phyloP scores from a whole-genome alignment of 2,329 filamentous ascomycete species.

The Aspergillus costaricaensis region DNA sequence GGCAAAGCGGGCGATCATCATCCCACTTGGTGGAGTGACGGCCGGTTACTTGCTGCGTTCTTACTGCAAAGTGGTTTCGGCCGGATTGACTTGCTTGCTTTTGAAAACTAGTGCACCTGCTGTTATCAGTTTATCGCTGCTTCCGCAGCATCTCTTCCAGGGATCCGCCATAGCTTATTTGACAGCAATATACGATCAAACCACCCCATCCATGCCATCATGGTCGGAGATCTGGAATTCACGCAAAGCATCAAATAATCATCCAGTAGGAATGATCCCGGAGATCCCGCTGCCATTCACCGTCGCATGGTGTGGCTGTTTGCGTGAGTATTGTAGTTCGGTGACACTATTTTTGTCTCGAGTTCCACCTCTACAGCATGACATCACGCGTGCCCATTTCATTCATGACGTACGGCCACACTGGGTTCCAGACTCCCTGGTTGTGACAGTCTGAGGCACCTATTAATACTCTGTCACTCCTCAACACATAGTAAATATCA shows the following conservation, averaged over 20 bases:
- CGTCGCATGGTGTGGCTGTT: background rate
- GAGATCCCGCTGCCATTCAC: background rate
- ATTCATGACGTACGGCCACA: slow-evolving; percentile 24
- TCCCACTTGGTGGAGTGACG: slow-evolving; percentile 1
- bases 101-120: background rate
- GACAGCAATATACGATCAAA: background rate
- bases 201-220: background rate
- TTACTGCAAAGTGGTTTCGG: background rate
- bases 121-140: background rate
- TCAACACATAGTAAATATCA: background rate
- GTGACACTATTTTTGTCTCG: background rate
- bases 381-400: slow-evolving; percentile 21
- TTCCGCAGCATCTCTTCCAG: background rate
- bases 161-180: background rate
- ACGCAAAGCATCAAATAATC: background rate
- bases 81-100: background rate
- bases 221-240: background rate
- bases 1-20: background rate
- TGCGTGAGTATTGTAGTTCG: background rate
- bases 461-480: slow-evolving; percentile 11
- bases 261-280: background rate
- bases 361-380: slow-evolving; percentile 13
- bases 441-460: background rate
- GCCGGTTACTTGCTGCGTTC: too few species aligned
- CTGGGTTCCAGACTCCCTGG: background rate